A percentile compares a stretch with the other conserved stretches of the same genome.
These are phyloP conservation scores for Lunularia cruciata DNA, from an alignment of 225 moss, liverwort and hornwort genomes.

Conservation along the genomic window DNA sequence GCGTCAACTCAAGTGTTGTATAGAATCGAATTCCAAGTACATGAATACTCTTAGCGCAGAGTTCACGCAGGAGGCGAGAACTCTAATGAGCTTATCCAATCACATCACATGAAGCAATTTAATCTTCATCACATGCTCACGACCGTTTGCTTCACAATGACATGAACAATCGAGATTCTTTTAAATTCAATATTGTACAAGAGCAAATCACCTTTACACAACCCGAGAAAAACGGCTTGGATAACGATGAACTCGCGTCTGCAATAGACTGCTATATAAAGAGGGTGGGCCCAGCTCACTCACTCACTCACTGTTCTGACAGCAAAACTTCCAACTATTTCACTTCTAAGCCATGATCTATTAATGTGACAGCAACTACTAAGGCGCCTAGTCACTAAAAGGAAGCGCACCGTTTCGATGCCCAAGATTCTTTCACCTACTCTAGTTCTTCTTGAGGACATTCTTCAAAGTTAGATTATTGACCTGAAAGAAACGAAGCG, in stretches of 20 bases:
- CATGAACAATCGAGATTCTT: slow-evolving; percentile 3
- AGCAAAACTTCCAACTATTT: slow-evolving; percentile 16
- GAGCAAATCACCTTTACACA: background rate
- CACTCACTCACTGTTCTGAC: background rate
- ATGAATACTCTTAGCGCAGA: no score
- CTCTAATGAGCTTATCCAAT: no score
- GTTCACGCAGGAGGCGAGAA: no score
- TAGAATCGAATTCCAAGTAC: no score
- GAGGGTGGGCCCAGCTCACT: background rate
- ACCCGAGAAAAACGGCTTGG: background rate
- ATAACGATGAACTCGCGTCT: background rate
- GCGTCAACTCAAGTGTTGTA: no score
- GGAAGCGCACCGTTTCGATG: background rate
- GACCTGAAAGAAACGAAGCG: background rate
- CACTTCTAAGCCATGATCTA: slow-evolving; percentile 3
- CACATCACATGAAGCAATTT: no score
- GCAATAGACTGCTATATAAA: slow-evolving; percentile 9
- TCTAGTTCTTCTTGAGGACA: slow-evolving; percentile 8
- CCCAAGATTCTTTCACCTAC: slow-evolving; percentile 3
- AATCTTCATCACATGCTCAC: background rate
- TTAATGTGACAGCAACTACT: background rate
- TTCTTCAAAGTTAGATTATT: slow-evolving; percentile 28
- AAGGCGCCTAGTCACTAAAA: background rate
- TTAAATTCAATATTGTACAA: slow-evolving; percentile 15
- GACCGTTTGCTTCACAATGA: background rate